Evolutionary conservation across 306 rosid genomes (phyloP), one percentile per base, ranked within the genome.

Genomic region (Prunus campanulata): DNA sequence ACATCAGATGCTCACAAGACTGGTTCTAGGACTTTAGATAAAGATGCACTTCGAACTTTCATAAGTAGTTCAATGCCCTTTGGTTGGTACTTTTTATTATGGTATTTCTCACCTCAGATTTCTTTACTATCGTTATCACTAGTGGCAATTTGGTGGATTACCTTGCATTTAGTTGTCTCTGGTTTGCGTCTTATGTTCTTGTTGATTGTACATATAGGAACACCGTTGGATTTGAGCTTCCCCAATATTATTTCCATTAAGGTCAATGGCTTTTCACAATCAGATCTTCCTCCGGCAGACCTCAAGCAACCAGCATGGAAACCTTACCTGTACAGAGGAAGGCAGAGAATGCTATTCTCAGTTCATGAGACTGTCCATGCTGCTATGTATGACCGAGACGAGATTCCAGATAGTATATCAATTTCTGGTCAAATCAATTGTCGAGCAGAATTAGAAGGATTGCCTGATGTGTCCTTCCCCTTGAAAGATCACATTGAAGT

Each of bases 251-350:
- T 88, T 68, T 79, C 90, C 47, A 87, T 92, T 77, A 92, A 83
- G 88, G 75, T 77, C 68, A 92, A 87, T 77, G 97, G 97, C 59
- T 95, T 90, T 92, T 89, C 97, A 48, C 83, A 93, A 19, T 83
- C 89, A 64, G 99, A 95, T 86, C 76, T 85, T 75, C 90, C 93
- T 82, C 96, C 93, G 68, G 64, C 90, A 46, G 99, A 92, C 75
- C 92, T 84, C 79, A 95, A 95, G 88, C 97, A 90, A 87, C 99
- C 99, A 55, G 97, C 96, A 55, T 95, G 99, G 99, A 95, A 95
- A 88, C 97, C 99, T 42, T 95, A 95, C 84, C 88, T 90, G 24
- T 89, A 74, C 83, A 95, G 81, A 87, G 97, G 99, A 84, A 95
- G 86, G 80, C 99, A 92, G 78, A 88, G 96, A 85, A 78, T 95